Evolutionary conservation across 371 early-diverging fungal species (phyloP), one percentile per base, ranked within the genome.

Genomic region (Mortierella sp.): DNA sequence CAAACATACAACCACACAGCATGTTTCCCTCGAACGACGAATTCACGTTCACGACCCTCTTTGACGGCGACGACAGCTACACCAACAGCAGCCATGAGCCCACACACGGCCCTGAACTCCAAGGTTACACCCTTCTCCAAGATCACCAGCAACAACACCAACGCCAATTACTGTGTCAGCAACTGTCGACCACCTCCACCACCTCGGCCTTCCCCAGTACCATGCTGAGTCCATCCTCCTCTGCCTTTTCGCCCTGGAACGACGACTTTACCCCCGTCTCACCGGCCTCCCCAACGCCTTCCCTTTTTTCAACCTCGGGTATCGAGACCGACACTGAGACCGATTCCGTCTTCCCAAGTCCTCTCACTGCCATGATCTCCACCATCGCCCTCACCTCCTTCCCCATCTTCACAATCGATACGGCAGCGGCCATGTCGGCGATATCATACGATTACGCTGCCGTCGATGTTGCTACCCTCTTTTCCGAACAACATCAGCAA

Each of bases 31-130:
- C 58, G 74, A 79, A 39, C 22, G 74, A 73, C 26, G 79, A 79
- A 9, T 34, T 73, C 24, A 65, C 65, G 52, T 70, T 66, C 64
- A 79, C 79, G 4, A 79, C 79, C 2, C 70, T 79, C 50, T 73
- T 66, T 47, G 79, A 79, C 37, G 47, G 16, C n/a, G 74, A 73
- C 8, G 58, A 14, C 22, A 73, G 39, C 70, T 55, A 31, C 58
- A 26, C 39, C 70, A 55, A 16, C 74, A 64, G 29, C 70, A 53
- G 29, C 6, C 26, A 4, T 29, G 29, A 53, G 14, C 26, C 2
- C n/a, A 50, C 1, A 22, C 8, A 24, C 50, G n/a, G 8, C 50
- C n/a, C 22, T 10, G 2, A 8, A n/a, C 13, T 50, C 50, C 50
- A 68, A 29, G 78, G 65, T 22, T 69, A 68, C 58, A 8, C 19